Base-by-base conservation (phyloP, 2,329 filamentous ascomycete species). In the Stachybotrys chlorohalonatus region DNA sequence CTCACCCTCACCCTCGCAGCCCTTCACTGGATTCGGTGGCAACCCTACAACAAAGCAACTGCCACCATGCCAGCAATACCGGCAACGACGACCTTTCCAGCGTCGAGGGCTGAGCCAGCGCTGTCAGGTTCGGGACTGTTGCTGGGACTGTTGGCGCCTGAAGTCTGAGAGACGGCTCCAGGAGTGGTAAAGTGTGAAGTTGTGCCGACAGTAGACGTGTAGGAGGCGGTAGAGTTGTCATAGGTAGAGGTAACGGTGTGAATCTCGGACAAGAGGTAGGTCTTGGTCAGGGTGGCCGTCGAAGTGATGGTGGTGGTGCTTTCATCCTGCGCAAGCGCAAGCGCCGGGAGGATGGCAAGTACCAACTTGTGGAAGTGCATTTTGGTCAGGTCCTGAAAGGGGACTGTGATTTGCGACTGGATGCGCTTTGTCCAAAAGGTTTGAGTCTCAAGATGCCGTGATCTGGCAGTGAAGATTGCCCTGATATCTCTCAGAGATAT, bases 221-320 rank as follows among this genome's bases (percentile, higher is more conserved):
- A 47, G 52, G 31, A 47, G 39, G 55, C 47, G 52, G 55, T 59
- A 13, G 36, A 9, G 56, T 56, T 32, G 49, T 31, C 16, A 56
- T 58, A 15, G 62, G 63, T 64, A 17, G 68, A 63, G 49, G 68
- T 69, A 55, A 72, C 62, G 46, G 72, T 75, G 63, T 76, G 63
- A 39, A 77, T 72, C 63, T 71, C 66, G 49, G 74, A 74, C 57
- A 83, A 74, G 49, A 75, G 81, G 65, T 79, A 64, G 51, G 77
- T 80, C 65, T 75, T 76, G 63, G 77, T 80, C 62, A 77, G 62
- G 49, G 74, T 76, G 54, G 72, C 71, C 47, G 80, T 83, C 31
- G 72, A 72, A 16, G 79, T 82, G 51, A 70, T 71, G 24, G 75
- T 78, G 48, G 74, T 73, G 30, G 39, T 58, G 17, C 53, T 59